Conservation (phyloP, 2,329 filamentous ascomycete genomes). For the Aureobasidium sp. region DNA sequence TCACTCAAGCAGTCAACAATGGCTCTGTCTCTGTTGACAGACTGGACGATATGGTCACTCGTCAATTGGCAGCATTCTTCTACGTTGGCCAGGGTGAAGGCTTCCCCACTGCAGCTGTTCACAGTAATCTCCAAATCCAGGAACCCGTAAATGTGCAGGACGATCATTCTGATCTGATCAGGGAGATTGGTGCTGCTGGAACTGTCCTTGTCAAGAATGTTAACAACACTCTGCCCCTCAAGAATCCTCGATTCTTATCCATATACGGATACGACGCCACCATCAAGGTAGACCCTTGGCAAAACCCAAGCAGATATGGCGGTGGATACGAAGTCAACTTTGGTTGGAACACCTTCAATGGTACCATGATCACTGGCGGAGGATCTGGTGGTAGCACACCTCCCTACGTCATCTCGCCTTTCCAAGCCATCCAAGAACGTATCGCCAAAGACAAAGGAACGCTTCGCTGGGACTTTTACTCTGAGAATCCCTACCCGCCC, state of each 20-base stretch:
- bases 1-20: slow-evolving; percentile 48
- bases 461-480: slow-evolving; percentile 32
- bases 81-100: slow-evolving; percentile 52
- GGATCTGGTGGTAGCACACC: slow-evolving; percentile 18
- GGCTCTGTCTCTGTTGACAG: slow-evolving; percentile 46
- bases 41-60: slow-evolving; percentile 53
- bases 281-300: slow-evolving; percentile 27
- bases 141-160: slow-evolving; percentile 26
- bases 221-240: slow-evolving; percentile 47
- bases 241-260: slow-evolving; percentile 35
- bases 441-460: slow-evolving; percentile 27
- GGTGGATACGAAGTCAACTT: slow-evolving; percentile 32
- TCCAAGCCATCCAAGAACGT: slow-evolving; percentile 23
- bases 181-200: slow-evolving; percentile 48
- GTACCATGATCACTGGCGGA: slow-evolving; percentile 20
- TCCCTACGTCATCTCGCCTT: slow-evolving; percentile 18
- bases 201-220: slow-evolving; percentile 59
- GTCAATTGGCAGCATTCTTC: slow-evolving; percentile 47
- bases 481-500: slow-evolving; percentile 23
- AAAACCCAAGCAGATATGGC: slow-evolving; percentile 29
- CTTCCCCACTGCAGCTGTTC: slow-evolving; percentile 51
- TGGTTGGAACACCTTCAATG: slow-evolving; percentile 24
- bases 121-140: slow-evolving; percentile 37
- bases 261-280: slow-evolving; percentile 36
- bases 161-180: slow-evolving; percentile 45